A percentile compares a stretch with the other conserved stretches of the same genome.
phyloP scores from a whole-genome alignment of 306 rosid genomes.

The Castanea mollissima region DNA sequence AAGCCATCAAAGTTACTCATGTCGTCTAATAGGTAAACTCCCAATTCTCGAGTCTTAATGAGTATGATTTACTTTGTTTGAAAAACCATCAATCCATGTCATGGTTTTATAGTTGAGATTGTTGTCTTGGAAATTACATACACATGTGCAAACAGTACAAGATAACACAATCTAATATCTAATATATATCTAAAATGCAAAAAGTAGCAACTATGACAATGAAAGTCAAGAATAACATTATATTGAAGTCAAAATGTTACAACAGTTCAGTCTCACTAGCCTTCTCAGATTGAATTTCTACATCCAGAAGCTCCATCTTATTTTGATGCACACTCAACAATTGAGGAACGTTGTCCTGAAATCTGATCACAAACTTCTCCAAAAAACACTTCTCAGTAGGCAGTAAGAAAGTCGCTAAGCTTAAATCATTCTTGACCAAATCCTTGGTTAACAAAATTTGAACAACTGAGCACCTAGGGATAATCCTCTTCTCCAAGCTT shows the following conservation, averaged over 20 bases:
- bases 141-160: background rate
- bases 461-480: conserved; percentile 46
- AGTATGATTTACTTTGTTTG: too few relatives aligned
- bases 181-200: background rate
- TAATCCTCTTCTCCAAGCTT: conserved; percentile 34
- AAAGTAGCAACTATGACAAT: background rate
- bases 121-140: too few relatives aligned
- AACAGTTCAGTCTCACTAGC: background rate
- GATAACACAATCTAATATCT: background rate
- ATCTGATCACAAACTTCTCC: conserved; percentile 12
- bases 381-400: background rate
- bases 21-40: too few relatives aligned
- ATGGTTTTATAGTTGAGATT: background rate
- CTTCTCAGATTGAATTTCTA: background rate
- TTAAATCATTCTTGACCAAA: conserved; percentile 15
- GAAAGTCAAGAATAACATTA: background rate
- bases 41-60: too few relatives aligned
- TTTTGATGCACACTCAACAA: conserved; percentile 10
- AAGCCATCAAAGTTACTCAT: too few relatives aligned
- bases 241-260: background rate
- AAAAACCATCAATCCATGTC: background rate
- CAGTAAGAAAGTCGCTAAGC: background rate
- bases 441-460: conserved; percentile 21
- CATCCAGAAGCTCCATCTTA: background rate
- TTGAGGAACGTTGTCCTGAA: background rate